Base-by-base conservation (phyloP, 805 yeast species). In the Komagataella kurtzmanii region DNA sequence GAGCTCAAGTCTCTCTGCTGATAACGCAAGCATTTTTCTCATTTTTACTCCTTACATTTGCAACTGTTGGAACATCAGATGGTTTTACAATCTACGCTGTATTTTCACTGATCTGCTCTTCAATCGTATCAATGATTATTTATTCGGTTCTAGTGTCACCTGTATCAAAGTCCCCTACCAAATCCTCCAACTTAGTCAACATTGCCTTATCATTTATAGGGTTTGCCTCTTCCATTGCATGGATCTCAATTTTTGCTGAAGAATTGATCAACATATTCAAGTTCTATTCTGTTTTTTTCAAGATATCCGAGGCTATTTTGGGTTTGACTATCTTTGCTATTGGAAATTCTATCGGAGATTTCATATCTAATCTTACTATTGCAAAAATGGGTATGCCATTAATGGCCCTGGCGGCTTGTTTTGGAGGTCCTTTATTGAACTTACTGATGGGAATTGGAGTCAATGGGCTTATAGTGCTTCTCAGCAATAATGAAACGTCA, bases 381-480 rank as follows among this genome's bases (percentile, higher is more conserved):
- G 89, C 96, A 0, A 71, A 71, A 53, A 76, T 87, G 74, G 96
- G 96, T 0, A 81, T 79, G 67, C 87, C 96, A 0, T 74, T 85
- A 48, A 85, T 91, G 85, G 97, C 97, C 0, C 71, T 93, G n/a
- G 86, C 93, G 24, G 97, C 97, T 0, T 90, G 98, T 61, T 85
- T 90, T 63, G 98, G 97, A 0, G 88, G 97, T 1, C 98, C 98
- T 0, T 66, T 91, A 53, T 64, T 93, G 46, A 84, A 89, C 51
- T 69, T 85, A 46, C 68, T 93, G 8, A 71, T 90, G 45, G 95
- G 97, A 0, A 68, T 91, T 54, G 97, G 97, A 0, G 59, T 83
- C 4, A 84, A 86, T 57, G 89, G 91, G 0, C 54, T 87, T 40
- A 54, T 81, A 1, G 66, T 75, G 6, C 65, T 71, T 46, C 59